These are phyloP conservation scores for Cryptococcus sp. DNA, from an alignment of 1,284 basidiomycete genomes.

Conservation along the genomic window DNA sequence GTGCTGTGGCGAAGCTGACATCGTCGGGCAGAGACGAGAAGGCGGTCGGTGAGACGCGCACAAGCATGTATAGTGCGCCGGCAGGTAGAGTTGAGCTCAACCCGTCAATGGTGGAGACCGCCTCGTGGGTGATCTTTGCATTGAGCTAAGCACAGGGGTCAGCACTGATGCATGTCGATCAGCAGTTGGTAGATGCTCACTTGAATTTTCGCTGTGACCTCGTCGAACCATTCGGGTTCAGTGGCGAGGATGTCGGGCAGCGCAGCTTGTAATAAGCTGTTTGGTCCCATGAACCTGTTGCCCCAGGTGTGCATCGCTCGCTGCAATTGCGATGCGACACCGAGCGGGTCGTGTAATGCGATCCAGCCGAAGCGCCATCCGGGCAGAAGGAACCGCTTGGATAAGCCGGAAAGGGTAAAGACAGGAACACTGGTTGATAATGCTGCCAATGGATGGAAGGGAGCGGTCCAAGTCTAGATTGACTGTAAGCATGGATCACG, in stretches of 20 bases:
- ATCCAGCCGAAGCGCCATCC: slow-evolving; percentile 53
- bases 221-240: slow-evolving; percentile 40
- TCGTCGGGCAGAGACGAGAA: slow-evolving; percentile 35
- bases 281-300: slow-evolving; percentile 49
- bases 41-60: slow-evolving; percentile 33
- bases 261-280: slow-evolving; percentile 45
- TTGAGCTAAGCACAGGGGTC: slow-evolving; percentile 17
- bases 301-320: slow-evolving; percentile 38
- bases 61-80: slow-evolving; percentile 50
- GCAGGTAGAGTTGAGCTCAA: slow-evolving; percentile 38
- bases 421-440: slow-evolving; percentile 45
- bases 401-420: slow-evolving; percentile 49
- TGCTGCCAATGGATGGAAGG: slow-evolving; percentile 47
- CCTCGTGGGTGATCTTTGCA: slow-evolving; percentile 34
- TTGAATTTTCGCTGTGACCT: slow-evolving; percentile 37
- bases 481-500: neutral
- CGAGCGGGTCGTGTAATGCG: slow-evolving; percentile 47
- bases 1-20: slow-evolving; percentile 43
- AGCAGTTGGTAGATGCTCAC: slow-evolving; percentile 4
- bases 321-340: slow-evolving; percentile 34
- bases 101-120: slow-evolving; percentile 38
- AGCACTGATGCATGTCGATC: neutral
- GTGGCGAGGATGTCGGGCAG: slow-evolving; percentile 48
- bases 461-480: slow-evolving; percentile 28
- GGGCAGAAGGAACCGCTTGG: slow-evolving; percentile 51